These are phyloP conservation scores for Fusarium sp. DNA, from an alignment of 2,329 filamentous ascomycete species.

Conservation along the genomic window DNA sequence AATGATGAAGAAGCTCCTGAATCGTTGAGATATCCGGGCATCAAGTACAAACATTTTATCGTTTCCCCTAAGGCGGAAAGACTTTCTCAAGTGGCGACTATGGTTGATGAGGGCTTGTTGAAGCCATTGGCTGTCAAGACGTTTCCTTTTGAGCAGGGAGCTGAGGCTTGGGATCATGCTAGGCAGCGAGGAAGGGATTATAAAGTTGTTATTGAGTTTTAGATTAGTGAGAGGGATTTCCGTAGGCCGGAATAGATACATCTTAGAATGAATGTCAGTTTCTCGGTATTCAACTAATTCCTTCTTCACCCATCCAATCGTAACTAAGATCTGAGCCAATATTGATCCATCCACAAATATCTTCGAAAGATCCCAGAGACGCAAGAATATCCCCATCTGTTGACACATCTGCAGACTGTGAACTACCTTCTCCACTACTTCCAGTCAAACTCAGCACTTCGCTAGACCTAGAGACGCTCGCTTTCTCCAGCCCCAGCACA, in stretches of 20 bases:
- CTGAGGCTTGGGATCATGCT: slow-evolving; percentile 14
- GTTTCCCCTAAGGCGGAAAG: background rate
- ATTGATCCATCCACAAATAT: slow-evolving; percentile 11
- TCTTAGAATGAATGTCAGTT: background rate
- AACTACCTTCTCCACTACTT: background rate
- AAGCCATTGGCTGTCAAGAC: slow-evolving; percentile 9
- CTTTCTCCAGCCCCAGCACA: slow-evolving; percentile 3
- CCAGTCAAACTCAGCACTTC: slow-evolving; percentile 4
- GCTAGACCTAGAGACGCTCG: background rate
- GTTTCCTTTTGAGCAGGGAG: background rate
- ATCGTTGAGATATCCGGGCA: slow-evolving; percentile 20
- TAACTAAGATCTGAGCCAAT: background rate
- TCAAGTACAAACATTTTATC: slow-evolving; percentile 47
- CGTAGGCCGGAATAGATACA: fast-evolving
- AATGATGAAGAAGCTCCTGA: slow-evolving; percentile 33
- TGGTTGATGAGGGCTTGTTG: slow-evolving; percentile 2
- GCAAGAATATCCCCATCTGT: background rate
- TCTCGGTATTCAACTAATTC: background rate
- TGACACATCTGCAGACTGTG: background rate
- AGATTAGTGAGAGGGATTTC: background rate
- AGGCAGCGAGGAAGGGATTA: slow-evolving; percentile 1
- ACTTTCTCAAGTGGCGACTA: background rate
- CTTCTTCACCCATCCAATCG: background rate
- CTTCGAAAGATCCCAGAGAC: slow-evolving; percentile 12
- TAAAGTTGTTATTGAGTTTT: slow-evolving; percentile 13